These are phyloP conservation scores for Talaromyces amestolkiae DNA, from an alignment of 2,329 filamentous ascomycete genomes.

Conservation along the genomic window DNA sequence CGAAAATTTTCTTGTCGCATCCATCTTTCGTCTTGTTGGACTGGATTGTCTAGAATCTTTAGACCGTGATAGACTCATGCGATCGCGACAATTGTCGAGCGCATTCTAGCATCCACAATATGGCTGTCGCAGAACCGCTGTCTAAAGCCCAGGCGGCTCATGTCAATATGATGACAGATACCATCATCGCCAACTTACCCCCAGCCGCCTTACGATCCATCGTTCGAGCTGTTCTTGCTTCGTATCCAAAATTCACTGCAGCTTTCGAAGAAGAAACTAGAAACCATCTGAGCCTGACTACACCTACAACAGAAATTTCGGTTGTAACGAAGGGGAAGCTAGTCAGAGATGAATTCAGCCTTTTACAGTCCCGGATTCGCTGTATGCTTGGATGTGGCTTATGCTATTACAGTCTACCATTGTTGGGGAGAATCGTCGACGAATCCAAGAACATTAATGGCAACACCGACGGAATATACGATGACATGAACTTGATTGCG, in stretches of 20 bases:
- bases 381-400: conserved; percentile 35
- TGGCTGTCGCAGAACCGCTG: not conserved
- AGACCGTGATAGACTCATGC: not conserved
- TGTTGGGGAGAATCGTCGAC: not conserved
- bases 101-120: not conserved
- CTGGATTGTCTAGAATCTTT: not conserved
- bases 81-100: not conserved
- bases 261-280: conserved; percentile 30
- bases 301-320: not conserved
- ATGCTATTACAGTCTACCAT: conserved; percentile 31
- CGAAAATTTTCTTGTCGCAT: not conserved
- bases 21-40: not conserved
- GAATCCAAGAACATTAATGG: not conserved
- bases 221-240: conserved; percentile 26
- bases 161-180: conserved; percentile 51
- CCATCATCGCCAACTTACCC: conserved; percentile 45
- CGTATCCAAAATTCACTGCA: conserved; percentile 27
- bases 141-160: conserved; percentile 32
- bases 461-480: no score
- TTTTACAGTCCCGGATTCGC: conserved; percentile 27
- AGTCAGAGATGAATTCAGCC: conserved; percentile 26
- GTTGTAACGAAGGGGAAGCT: conserved; percentile 28
- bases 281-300: not conserved
- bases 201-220: conserved; percentile 42
- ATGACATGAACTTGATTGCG: conserved; percentile 25